Percentiles rank a stretch among this genome's conserved stretches.
Evolutionary conservation across 352 stramenopile genomes (phyloP).

Genomic region (Globisporangium sylvaticum): DNA sequence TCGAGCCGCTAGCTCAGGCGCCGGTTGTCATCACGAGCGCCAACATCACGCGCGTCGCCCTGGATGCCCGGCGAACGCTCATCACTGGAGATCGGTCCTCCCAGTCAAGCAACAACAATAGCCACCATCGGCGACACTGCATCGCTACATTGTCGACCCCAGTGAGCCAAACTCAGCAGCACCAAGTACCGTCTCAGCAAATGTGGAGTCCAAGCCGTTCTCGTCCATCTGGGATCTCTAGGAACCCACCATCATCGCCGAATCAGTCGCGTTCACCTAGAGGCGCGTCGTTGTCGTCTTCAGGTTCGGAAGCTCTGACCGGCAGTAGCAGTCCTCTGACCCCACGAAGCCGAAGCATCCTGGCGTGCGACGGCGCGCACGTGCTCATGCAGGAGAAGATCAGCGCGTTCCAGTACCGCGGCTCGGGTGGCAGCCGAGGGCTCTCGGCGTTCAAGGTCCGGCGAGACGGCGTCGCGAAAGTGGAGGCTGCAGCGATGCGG

Average conservation of each 20-base stretch:
- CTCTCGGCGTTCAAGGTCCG: constrained; percentile 14
- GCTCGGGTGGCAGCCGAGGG: not conserved
- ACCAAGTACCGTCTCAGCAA: not conserved
- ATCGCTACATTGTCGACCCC: not conserved
- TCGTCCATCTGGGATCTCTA: not conserved
- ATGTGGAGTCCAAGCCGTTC: not conserved
- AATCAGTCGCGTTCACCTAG: not conserved
- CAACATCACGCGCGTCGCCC: constrained; percentile 14
- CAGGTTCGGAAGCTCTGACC: not conserved
- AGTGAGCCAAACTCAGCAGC: not conserved
- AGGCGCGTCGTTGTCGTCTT: not conserved
- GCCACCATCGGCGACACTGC: not conserved
- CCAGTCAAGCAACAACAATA: not conserved
- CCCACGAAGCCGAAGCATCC: constrained; percentile 12
- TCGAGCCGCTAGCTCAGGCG: constrained; percentile 9
- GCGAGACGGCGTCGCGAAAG: constrained; percentile 4
- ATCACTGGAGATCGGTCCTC: not conserved
- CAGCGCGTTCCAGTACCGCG: constrained; percentile 17
- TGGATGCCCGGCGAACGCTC: constrained; percentile 3
- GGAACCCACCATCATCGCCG: not conserved
- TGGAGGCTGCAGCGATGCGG: not conserved
- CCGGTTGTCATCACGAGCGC: constrained; percentile 13
- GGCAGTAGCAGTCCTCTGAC: not conserved
- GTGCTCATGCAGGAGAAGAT: constrained; percentile 19
- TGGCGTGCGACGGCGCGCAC: constrained; percentile 15